phyloP scores from a whole-genome alignment of 257 asterid genomes.

The Penstemon barbatus region DNA sequence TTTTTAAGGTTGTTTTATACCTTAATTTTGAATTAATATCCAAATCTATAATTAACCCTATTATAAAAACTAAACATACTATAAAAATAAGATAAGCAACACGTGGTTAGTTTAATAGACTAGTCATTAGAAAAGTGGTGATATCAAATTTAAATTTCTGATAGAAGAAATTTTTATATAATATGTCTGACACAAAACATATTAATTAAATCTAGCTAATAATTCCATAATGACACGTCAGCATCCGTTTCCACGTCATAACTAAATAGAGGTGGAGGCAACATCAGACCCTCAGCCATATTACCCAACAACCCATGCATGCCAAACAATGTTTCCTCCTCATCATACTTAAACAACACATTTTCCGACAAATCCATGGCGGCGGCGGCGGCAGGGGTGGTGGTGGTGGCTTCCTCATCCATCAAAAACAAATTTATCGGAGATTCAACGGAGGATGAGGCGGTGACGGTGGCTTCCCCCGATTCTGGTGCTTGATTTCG shows the following conservation, averaged over 20 bases:
- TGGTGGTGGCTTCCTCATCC: not conserved
- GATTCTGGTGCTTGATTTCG: slow-evolving; percentile 14
- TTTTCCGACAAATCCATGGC: slow-evolving; percentile 8
- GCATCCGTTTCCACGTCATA: slow-evolving; percentile 31
- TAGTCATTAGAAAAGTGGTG: no score
- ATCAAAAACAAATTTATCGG: not conserved
- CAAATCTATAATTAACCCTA: no score
- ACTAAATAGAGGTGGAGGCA: slow-evolving; percentile 45
- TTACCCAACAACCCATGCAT: slow-evolving; percentile 47
- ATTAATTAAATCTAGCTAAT: slow-evolving; percentile 24
- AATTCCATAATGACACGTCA: slow-evolving; percentile 58
- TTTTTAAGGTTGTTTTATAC: no score
- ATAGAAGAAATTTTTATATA: no score
- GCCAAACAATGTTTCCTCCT: slow-evolving; percentile 50
- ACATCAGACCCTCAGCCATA: slow-evolving; percentile 64
- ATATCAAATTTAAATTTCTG: no score
- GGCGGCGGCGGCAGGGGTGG: not conserved
- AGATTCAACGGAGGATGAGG: not conserved
- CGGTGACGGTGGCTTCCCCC: not conserved
- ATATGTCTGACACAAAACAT: not conserved
- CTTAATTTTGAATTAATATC: no score
- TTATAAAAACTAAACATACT: no score
- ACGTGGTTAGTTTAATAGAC: no score
- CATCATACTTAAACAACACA: slow-evolving; percentile 31
- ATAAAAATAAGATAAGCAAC: no score